A percentile compares a stretch with the other conserved stretches of the same genome.
phyloP scores from a whole-genome alignment of 163 green algal genomes.

The Scenedesmus sp. region DNA sequence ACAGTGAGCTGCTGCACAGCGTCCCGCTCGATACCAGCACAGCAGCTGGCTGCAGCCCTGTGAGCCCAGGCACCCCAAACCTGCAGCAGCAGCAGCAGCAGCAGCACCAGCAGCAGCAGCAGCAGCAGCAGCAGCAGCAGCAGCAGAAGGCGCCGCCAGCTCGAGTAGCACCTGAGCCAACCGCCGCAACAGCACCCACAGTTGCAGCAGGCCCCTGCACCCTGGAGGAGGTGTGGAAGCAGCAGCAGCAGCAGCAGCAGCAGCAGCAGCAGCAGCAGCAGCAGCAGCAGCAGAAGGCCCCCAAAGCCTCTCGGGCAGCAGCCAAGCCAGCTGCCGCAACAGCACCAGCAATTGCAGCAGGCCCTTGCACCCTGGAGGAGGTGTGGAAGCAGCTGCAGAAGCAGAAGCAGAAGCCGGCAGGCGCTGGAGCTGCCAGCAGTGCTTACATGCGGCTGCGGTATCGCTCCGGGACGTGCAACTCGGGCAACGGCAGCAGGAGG shows the following conservation, averaged over 20 bases:
- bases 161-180: too few species aligned
- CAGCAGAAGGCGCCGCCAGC: too few species aligned
- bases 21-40: too few species aligned
- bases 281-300: too few species aligned
- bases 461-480: background rate
- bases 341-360: background rate
- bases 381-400: background rate
- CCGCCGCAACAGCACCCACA: too few species aligned
- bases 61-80: too few species aligned
- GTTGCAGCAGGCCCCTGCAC: background rate
- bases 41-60: background rate
- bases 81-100: background rate
- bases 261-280: background rate
- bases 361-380: background rate
- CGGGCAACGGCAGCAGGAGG: background rate
- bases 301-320: background rate
- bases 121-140: background rate
- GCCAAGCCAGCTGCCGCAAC: background rate
- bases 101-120: background rate
- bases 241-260: background rate
- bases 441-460: background rate
- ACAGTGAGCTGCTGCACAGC: background rate
- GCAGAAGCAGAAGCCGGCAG: background rate
- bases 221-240: background rate
- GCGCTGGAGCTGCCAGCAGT: background rate